These are phyloP conservation scores for Thelephora aurantiotincta DNA, from an alignment of 768 basidiomycete genomes.

Conservation along the genomic window DNA sequence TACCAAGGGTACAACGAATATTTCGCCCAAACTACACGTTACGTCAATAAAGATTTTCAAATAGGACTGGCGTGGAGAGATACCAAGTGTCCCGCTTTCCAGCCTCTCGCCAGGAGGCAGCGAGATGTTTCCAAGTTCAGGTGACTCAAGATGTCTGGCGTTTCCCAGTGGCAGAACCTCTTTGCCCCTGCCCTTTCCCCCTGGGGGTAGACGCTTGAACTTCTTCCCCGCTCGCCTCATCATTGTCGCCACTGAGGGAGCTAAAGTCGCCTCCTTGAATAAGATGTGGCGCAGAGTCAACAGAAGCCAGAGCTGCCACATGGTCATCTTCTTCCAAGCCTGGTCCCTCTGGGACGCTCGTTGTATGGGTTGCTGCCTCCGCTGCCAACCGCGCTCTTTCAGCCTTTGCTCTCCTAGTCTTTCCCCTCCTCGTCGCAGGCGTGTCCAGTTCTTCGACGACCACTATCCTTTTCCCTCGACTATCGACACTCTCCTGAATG, in stretches of 20 bases:
- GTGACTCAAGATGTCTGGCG: neutral
- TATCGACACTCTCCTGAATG: no score
- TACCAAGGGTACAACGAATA: conserved; percentile 48
- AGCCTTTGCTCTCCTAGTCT: conserved; percentile 33
- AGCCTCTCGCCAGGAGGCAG: conserved; percentile 23
- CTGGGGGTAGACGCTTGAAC: neutral
- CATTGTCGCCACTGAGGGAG: conserved; percentile 3
- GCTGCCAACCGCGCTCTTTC: conserved; percentile 13
- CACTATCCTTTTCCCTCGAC: conserved; percentile 12
- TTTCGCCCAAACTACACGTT: conserved; percentile 67
- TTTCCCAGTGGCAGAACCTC: conserved; percentile 5
- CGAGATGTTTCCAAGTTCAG: conserved; percentile 18
- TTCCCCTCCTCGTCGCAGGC: conserved; percentile 49
- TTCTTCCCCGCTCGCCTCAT: conserved; percentile 4
- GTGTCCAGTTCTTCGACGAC: conserved; percentile 65
- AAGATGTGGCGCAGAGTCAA: neutral
- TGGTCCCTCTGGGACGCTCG: neutral
- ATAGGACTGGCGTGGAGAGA: neutral
- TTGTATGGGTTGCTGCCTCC: conserved; percentile 1
- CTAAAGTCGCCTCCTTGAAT: neutral
- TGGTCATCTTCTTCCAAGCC: neutral
- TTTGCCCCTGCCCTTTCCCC: neutral
- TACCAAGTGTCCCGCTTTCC: conserved; percentile 55
- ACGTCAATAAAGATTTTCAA: conserved; percentile 2
- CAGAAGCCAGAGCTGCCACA: neutral